phyloP scores from a whole-genome alignment of 2,329 filamentous ascomycete genomes.

The Xylariaceae sp. region DNA sequence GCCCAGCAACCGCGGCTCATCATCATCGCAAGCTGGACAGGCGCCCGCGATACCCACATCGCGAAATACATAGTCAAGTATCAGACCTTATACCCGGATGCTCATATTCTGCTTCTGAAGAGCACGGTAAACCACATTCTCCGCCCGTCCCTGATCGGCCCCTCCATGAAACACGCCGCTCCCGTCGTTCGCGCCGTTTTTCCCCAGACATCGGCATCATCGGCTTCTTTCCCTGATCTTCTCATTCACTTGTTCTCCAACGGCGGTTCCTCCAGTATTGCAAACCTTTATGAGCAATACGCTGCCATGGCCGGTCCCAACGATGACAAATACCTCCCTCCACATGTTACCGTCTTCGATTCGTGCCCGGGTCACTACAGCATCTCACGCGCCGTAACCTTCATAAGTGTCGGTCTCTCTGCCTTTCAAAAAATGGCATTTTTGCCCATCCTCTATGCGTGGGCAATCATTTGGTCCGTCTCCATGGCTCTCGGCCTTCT shows the following conservation, averaged over 20 bases:
- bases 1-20: slow-evolving; percentile 26
- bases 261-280: slow-evolving; percentile 9
- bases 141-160: slow-evolving; percentile 1
- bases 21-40: slow-evolving; percentile 33
- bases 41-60: slow-evolving; percentile 31
- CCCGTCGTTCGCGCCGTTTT: not conserved
- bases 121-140: not conserved
- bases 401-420: slow-evolving; percentile 2
- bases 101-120: slow-evolving; percentile 12
- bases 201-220: not conserved
- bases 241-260: slow-evolving; percentile 12
- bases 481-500: slow-evolving; percentile 2
- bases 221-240: slow-evolving; percentile 3
- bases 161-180: slow-evolving; percentile 3
- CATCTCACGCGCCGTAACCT: not conserved
- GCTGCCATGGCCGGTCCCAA: not conserved
- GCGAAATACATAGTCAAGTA: slow-evolving; percentile 32
- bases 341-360: slow-evolving; percentile 11
- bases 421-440: slow-evolving; percentile 3
- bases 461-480: slow-evolving; percentile 2
- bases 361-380: slow-evolving; percentile 7
- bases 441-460: slow-evolving; percentile 1
- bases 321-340: slow-evolving; percentile 3
- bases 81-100: slow-evolving; percentile 28
- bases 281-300: slow-evolving; percentile 7